Base-by-base conservation (phyloP, 2,329 filamentous ascomycete genomes). In the Coniella vitis region DNA sequence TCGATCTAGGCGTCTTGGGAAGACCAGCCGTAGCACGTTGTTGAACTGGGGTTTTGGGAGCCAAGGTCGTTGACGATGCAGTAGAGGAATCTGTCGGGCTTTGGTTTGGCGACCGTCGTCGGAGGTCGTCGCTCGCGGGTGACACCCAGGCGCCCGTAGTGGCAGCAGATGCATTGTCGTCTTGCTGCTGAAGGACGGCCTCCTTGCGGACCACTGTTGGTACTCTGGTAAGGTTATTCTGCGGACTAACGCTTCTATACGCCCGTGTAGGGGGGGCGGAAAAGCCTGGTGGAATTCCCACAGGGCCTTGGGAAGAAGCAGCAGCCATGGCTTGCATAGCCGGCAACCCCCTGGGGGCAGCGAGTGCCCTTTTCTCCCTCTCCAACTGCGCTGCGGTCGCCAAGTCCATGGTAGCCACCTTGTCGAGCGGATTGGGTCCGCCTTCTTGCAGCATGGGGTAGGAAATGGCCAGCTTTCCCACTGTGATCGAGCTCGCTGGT, bases 61-160 rank as follows among this genome's bases (percentile, higher is more conserved):
- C 60, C 49, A 68, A 64, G 3, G 60, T 58, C 13, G 51, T 37
- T 13, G 21, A 34, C 38, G 32, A 34, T 17, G 25, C 25, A 13
- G 34, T 20, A 7, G 22, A 31, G 8, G 40, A 42, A 32, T 4
- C 10, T 19, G 48, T 34, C 25, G 51, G 48, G 5, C 61, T 56
- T 8, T 71, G 65, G 40, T 71, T 64, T 14, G 77, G 76, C 2
- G 77, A 80, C 39, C 78, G 67, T 55, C 73, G 69, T 10, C 76
- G 69, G 22, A 79, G 56, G 38, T 71, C 72, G 7, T 78, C 75
- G 4, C 64, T 59, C 2, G 68, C 70, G 0, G 76, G 76, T 4
- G 77, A 80, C 7, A 75, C 60, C 56, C 78, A 70, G 7, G 70
- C 66, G 2, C 71, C 73, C 10, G 72, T 73, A 4, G 70, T 72